Evolutionary conservation across 2,329 filamentous ascomycete genomes (phyloP), one percentile per base, ranked within the genome.

Genomic region (Fusarium nelsonii): DNA sequence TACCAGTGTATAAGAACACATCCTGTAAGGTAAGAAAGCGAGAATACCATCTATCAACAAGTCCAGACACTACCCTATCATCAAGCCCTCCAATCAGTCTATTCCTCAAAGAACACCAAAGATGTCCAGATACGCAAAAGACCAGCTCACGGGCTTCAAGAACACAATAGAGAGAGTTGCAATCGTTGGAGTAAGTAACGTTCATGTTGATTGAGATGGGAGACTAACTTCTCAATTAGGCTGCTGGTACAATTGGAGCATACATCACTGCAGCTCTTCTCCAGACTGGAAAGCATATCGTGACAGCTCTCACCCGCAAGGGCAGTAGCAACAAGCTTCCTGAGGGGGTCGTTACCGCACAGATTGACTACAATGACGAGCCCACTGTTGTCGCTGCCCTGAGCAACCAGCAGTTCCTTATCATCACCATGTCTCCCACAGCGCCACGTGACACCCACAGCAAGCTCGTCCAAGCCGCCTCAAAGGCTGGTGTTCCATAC

Each of bases 251-350:
- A 8, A 28, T 70, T 3, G 67, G 69, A 2, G 48, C 39, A 18
- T 45, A 78, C 65, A 79, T 86, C 44, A 72, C 79, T 0, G 68
- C 75, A 3, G 80, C 76, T 6, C 81, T 89, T 0, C 77, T 88
- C 1, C 72, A 81, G 28, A 82, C 80, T 0, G 84, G 84, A 36
- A 85, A 82, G 70, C 86, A 88, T 69, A 79, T 74, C 6, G 75
- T 88, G 26, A 88, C 84, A 0, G 87, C 85, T 18, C 76, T 88
- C 37, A 84, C 84, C 3, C 86, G 86, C 41, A 72, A 75, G 36
- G 78, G 75, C 59, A 85, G 83, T 76, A 58, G 65, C 0, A 78
- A 75, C 52, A 77, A 65, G n/a, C 62, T 87, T 3, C 84, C 85
- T 4, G 65, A 76, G 0, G 83, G 84, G 15, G 78, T 87, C 23